Conservation (phyloP, 306 rosid genomes). For the Lupinus albus region DNA sequence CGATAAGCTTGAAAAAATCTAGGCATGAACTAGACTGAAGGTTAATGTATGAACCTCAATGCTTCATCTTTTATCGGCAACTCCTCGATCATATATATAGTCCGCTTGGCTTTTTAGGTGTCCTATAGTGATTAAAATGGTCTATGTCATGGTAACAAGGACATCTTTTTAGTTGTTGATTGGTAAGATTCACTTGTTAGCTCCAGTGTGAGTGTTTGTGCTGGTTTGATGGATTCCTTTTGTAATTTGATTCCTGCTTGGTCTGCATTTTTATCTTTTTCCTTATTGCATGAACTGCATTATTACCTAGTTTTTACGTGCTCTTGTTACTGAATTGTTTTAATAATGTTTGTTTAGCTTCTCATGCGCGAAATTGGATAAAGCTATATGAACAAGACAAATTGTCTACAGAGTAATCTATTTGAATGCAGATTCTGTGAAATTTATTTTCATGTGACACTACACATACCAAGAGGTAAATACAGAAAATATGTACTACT, state of each 20-base stretch:
- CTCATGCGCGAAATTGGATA: constrained; percentile 1
- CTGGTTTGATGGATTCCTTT: constrained; percentile 60
- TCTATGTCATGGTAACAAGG: constrained; percentile 45
- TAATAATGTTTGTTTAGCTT: constrained; percentile 3
- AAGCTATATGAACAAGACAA: not conserved
- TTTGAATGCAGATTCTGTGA: too few relatives aligned
- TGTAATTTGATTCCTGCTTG: constrained; percentile 50
- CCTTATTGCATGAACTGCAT: constrained; percentile 19
- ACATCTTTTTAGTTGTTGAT: constrained; percentile 45
- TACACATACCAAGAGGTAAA: not conserved
- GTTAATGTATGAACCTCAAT: constrained; percentile 40
- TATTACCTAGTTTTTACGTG: constrained; percentile 1
- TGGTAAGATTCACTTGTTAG: constrained; percentile 51
- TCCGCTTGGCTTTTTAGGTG: constrained; percentile 49
- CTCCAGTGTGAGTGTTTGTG: constrained; percentile 57
- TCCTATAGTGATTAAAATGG: constrained; percentile 46
- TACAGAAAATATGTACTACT: not conserved
- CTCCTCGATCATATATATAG: constrained; percentile 41
- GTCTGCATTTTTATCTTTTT: constrained; percentile 39
- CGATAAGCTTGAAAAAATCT: constrained; percentile 78
- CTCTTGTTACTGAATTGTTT: constrained; percentile 16
- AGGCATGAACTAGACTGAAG: constrained; percentile 41
- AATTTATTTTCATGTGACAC: too few relatives aligned
- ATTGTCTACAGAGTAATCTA: not conserved
- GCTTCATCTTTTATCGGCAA: constrained; percentile 46